phyloP scores from a whole-genome alignment of 2,329 filamentous ascomycete species.

The Microdochium trichocladiopsis region DNA sequence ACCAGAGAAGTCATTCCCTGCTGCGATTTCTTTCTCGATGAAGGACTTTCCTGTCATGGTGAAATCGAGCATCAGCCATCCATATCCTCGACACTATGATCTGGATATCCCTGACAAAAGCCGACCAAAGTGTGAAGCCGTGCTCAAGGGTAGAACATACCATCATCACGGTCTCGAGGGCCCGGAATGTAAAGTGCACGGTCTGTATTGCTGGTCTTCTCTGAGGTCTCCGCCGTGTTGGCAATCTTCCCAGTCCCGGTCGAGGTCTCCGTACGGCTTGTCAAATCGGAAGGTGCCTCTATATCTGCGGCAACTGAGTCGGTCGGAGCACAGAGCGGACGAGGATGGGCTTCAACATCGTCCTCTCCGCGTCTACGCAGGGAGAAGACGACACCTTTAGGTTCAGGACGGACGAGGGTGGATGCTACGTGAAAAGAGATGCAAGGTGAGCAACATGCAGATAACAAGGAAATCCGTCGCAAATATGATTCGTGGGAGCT shows the following conservation, averaged over 20 bases:
- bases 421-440: not conserved
- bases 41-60: slow-evolving; percentile 2
- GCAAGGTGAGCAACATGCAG: not conserved
- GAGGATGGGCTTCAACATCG: not conserved
- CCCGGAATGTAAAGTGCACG: slow-evolving; percentile 17
- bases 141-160: slow-evolving; percentile 5
- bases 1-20: not conserved
- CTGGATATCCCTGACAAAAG: not conserved
- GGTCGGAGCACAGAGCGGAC: not conserved
- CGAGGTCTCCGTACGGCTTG: not conserved
- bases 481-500: not conserved
- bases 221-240: not conserved
- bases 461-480: not conserved
- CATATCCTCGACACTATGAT: not conserved
- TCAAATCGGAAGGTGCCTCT: not conserved
- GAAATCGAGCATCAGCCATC: not conserved
- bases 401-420: not conserved
- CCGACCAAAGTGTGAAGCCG: not conserved
- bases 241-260: not conserved
- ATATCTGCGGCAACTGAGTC: not conserved
- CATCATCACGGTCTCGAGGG: slow-evolving; percentile 22
- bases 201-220: not conserved
- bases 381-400: not conserved
- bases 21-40: slow-evolving; percentile 6
- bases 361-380: not conserved